Evolutionary conservation across 768 basidiomycete genomes (phyloP), one percentile per base, ranked within the genome.

Genomic region (Tricholoma sp.): DNA sequence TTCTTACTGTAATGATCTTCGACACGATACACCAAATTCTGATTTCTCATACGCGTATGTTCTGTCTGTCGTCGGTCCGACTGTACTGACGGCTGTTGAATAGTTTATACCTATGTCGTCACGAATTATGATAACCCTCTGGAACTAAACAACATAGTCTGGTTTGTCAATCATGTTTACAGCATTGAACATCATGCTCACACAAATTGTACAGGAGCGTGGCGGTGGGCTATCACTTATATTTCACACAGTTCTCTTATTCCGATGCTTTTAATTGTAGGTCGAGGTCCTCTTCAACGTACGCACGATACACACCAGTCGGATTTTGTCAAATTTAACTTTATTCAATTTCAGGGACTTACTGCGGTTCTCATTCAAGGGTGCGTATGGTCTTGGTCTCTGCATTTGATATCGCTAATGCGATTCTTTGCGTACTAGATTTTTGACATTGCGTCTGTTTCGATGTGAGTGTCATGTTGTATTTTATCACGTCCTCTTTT

Each of bases 1-100:
- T 84, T 18, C 70, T 63, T 28, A 68, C 70, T 11, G 78, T 80
- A 6, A 74, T 83, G 69, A 0, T 73, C 2, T 78, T 77, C 50
- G 83, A 85, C 57, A 80, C 80, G 0, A 57, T 76, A 0, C 81
- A 84, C 58, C 83, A 85, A 61, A 71, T 66, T 0, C 63, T 84
- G 31, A 81, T 85, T 57, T 74, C 78, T 0, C 81, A 85, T 57
- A 72, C 76, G 5, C 65, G 83, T 77, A 62, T 51, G 70, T 61
- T 1, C 17, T 11, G 9, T 20, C 5, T n/a, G 31, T 47, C 29
- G 2, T n/a, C 4, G 24, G 2, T 10, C 2, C 15, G 8, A 5
- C 12, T 15, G 13, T 13, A 47, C 24, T 20, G 2, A 45, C 10
- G 4, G 28, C 17, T 18, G 41, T 6, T 44, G 42, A 5, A 6